These are phyloP conservation scores for Colletotrichum cereale DNA, from an alignment of 2,329 filamentous ascomycete genomes.

Conservation along the genomic window DNA sequence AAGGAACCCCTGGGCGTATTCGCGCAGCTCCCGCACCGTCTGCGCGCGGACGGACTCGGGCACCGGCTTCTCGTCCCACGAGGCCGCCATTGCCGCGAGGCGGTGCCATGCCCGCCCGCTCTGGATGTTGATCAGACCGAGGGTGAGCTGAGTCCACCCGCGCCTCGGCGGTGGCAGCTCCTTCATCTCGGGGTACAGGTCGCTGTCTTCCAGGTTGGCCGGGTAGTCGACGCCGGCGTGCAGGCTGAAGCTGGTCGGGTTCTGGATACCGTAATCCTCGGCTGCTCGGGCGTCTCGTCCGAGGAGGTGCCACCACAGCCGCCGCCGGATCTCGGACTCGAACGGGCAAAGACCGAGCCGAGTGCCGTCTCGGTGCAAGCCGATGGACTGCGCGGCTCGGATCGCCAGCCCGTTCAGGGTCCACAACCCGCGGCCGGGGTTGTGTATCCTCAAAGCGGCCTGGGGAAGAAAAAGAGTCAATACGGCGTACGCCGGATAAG, in stretches of 20 bases:
- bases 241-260: conserved; percentile 27
- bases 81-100: conserved; percentile 43
- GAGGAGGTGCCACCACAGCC: conserved; percentile 68
- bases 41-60: conserved; percentile 53
- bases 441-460: conserved; percentile 49
- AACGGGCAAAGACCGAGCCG: conserved; percentile 52
- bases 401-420: conserved; percentile 59
- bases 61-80: conserved; percentile 30
- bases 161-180: conserved; percentile 59
- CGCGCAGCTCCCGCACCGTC: conserved; percentile 57
- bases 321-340: conserved; percentile 66
- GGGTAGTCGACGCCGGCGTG: conserved; percentile 66
- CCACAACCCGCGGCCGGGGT: conserved; percentile 53
- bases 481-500: accelerated
- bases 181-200: conserved; percentile 62
- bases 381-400: conserved; percentile 63
- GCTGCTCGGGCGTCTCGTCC: conserved; percentile 65
- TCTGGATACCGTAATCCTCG: conserved; percentile 66
- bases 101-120: conserved; percentile 51
- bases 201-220: conserved; percentile 67
- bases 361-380: conserved; percentile 61
- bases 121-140: conserved; percentile 66
- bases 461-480: conserved; percentile 41
- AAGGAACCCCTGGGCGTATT: conserved; percentile 60
- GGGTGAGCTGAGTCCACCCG: conserved; percentile 70